Evolutionary conservation across 129 eudicot genomes (phyloP), one percentile per base, ranked within the genome.

Genomic region (Ambrosia trifida): DNA sequence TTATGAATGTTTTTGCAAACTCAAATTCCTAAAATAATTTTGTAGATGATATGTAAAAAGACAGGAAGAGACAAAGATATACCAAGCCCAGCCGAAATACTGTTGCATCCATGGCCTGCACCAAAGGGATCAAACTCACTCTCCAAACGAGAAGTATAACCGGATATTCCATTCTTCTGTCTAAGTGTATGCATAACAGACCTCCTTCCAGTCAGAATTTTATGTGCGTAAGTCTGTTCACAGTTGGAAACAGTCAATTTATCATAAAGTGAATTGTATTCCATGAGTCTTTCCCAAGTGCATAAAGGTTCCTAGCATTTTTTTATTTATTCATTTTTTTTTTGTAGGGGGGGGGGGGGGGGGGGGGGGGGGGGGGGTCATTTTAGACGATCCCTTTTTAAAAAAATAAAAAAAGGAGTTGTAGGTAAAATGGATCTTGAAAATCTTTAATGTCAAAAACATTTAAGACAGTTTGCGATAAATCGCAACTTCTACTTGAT

Each of bases 71-170:
- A 38, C n/a, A 49, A 68, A 46, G 69, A 30, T 62, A 28, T 86
- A 92, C 98, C 98, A 43, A 92, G 91, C 71, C 96, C 98, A 54
- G 98, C 96, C 45, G 98, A 92, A 68, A 92, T 85, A 68, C 98
- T 92, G 77, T 84, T 92, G 85, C 98, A 92, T 74, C 98, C 98
- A 79, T 92, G 98, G 41, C 86, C 98, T 69, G 91, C 82, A 35
- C 91, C 96, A 77, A 86, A 87, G 2, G 98, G 86, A 51, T 92
- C 98, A 58, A 83, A 89, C 65, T 79, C 86, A 73, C 91, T 89
- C 81, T 85, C 98, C 4, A 78, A 68, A 60, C 87, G 88, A 70
- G 72, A 79, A n/a, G 95, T 79, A 73, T 72, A 75, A 52, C 84
- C 92, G 1, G 91, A 80, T 52, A 79, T 69, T 67, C 88, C 88